phyloP scores from a whole-genome alignment of 768 basidiomycete species.

The Calocybe gangraenosa region DNA sequence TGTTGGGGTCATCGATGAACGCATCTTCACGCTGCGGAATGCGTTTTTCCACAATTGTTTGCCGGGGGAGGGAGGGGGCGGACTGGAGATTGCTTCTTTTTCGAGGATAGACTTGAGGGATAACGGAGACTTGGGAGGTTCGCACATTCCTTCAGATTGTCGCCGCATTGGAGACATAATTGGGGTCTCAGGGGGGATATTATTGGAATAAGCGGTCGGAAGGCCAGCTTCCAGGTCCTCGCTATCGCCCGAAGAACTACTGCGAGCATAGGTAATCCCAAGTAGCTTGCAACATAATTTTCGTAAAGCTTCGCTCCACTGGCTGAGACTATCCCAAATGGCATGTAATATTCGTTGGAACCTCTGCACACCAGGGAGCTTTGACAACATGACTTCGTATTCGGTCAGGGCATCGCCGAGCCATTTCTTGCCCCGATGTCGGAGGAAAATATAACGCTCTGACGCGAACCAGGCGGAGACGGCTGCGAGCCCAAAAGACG shows the following conservation, averaged over 20 bases:
- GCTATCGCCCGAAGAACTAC: conserved; percentile 19
- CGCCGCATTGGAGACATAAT: conserved; percentile 11
- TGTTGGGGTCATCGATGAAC: conserved; percentile 22
- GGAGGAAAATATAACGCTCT: conserved; percentile 60
- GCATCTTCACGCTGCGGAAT: conserved; percentile 38
- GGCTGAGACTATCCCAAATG: conserved; percentile 15
- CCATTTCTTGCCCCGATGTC: conserved; percentile 67
- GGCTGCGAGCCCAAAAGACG: conserved; percentile 64
- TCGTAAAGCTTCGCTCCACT: conserved; percentile 14
- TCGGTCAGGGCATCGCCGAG: conserved; percentile 58
- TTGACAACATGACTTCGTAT: conserved; percentile 30
- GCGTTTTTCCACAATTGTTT: conserved; percentile 43
- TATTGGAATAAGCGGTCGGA: conserved; percentile 18
- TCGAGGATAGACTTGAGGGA: conserved; percentile 16
- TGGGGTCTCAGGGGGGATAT: conserved; percentile 6
- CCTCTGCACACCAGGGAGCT: conserved; percentile 23
- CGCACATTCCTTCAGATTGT: conserved; percentile 19
- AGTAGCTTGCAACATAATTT: conserved; percentile 22
- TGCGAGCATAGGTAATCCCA: conserved; percentile 17
- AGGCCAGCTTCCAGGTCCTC: conserved; percentile 28
- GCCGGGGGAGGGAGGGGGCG: conserved; percentile 24
- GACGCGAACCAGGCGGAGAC: conserved; percentile 74
- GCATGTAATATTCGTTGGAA: conserved; percentile 12
- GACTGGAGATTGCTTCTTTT: conserved; percentile 14
- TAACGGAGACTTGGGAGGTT: conserved; percentile 14